Conservation (phyloP, 1,284 basidiomycete genomes). For the Cronartium ribicola region DNA sequence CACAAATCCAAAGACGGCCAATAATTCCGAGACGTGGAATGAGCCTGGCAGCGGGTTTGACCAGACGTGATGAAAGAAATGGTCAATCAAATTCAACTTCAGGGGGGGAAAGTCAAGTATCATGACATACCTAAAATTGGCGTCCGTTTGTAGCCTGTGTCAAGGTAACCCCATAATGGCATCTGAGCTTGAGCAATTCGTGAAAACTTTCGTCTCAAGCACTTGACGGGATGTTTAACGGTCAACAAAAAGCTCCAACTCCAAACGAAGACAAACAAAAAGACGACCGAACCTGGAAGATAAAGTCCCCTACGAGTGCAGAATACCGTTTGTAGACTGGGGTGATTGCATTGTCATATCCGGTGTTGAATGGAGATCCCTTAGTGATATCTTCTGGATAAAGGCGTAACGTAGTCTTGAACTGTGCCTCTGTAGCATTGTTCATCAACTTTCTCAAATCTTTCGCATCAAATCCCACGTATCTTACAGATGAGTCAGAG, state of each 20-base stretch:
- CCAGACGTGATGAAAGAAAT: too few species aligned
- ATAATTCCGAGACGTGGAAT: conserved; percentile 12
- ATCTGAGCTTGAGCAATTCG: not conserved
- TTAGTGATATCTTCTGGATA: not conserved
- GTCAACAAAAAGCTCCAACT: not conserved
- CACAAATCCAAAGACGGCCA: not conserved
- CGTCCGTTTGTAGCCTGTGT: not conserved
- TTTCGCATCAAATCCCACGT: not conserved
- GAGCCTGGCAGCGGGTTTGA: not conserved
- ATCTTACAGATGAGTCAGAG: not conserved
- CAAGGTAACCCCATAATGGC: not conserved
- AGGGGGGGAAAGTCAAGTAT: too few species aligned
- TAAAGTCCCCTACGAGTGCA: conserved; percentile 12
- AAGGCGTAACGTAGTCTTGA: not conserved
- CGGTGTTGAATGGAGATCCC: conserved; percentile 15
- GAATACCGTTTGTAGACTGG: conserved; percentile 8
- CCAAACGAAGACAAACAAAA: not conserved
- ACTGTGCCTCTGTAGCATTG: not conserved
- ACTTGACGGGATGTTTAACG: not conserved
- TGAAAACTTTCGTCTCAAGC: not conserved
- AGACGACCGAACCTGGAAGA: not conserved
- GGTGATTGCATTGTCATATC: not conserved
- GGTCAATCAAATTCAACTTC: too few species aligned
- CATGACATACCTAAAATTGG: not conserved
- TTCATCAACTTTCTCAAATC: not conserved